A percentile compares a stretch with the other conserved stretches of the same genome.
Evolutionary conservation across 106 monocot genomes (phyloP).

Genomic region (Gastrodia elata): DNA sequence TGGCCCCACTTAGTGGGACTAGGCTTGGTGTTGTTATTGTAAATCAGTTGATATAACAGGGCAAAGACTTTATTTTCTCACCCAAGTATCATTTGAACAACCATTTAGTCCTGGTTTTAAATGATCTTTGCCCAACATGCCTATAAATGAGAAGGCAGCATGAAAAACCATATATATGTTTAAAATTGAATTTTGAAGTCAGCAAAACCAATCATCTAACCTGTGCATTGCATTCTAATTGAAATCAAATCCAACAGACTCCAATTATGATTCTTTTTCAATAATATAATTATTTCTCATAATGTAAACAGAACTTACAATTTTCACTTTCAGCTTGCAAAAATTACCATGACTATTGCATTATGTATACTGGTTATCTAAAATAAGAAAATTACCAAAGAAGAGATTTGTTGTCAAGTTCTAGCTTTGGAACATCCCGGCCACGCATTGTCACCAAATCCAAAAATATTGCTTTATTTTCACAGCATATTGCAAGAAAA

Average conservation of each 20-base stretch:
- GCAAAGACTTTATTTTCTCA: not conserved
- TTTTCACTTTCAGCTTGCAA: not conserved
- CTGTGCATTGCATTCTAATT: not conserved
- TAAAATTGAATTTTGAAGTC: not conserved
- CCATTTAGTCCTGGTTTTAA: not conserved
- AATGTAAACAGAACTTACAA: not conserved
- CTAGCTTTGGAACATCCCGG: slow-evolving; percentile 90
- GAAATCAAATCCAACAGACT: not conserved
- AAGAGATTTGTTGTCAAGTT: slow-evolving; percentile 95
- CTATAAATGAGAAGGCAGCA: not conserved
- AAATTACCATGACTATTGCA: not conserved
- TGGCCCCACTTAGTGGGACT: too few species aligned
- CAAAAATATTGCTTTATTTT: slow-evolving; percentile 95
- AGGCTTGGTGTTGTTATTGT: too few species aligned
- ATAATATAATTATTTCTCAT: not conserved
- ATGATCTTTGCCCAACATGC: not conserved
- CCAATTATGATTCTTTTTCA: not conserved
- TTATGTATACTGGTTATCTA: not conserved
- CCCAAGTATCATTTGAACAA: not conserved
- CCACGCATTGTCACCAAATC: slow-evolving; percentile 99
- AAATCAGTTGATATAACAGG: too few species aligned
- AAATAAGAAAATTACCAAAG: slow-evolving; percentile 49
- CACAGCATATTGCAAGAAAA: slow-evolving; percentile 97
- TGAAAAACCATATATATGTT: not conserved
- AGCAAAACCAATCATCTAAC: not conserved